A percentile compares a stretch with the other conserved stretches of the same genome.
These are phyloP conservation scores for Acidiella bohemica DNA, from an alignment of 495 filamentous ascomycete species.

Conservation along the genomic window DNA sequence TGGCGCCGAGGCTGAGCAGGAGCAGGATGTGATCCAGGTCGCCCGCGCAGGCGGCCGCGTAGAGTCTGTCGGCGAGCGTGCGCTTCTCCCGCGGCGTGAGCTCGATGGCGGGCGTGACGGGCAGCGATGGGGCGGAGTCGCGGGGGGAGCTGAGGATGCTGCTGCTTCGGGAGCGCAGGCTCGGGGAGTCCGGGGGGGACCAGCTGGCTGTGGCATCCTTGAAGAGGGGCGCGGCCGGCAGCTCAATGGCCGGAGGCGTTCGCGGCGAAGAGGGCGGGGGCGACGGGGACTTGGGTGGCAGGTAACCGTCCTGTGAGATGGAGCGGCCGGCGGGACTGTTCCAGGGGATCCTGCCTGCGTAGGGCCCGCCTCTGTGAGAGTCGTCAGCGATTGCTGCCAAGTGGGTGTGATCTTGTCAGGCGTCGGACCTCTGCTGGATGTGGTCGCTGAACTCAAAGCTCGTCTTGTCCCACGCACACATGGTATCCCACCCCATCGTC, in stretches of 20 bases:
- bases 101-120: background rate
- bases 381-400: background rate
- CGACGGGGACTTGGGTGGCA: slow-evolving; percentile 1
- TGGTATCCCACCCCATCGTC: slow-evolving; percentile 15
- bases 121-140: background rate
- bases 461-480: slow-evolving; percentile 12
- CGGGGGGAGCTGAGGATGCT: no score
- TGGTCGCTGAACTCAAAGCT: slow-evolving; percentile 12
- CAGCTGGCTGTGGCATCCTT: slow-evolving; percentile 8
- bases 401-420: background rate
- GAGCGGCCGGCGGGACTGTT: slow-evolving; percentile 5
- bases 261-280: background rate
- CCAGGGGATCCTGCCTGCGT: slow-evolving; percentile 3
- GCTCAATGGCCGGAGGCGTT: no score
- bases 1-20: slow-evolving; percentile 13
- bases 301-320: slow-evolving; percentile 13
- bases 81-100: slow-evolving; percentile 6
- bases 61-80: slow-evolving; percentile 9
- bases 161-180: slow-evolving; percentile 1
- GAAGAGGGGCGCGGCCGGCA: slow-evolving; percentile 11
- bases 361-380: slow-evolving; percentile 10
- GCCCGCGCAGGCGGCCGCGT: slow-evolving; percentile 12
- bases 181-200: slow-evolving; percentile 12
- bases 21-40: slow-evolving; percentile 11
- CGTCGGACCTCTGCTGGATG: slow-evolving; percentile 13